phyloP scores from a whole-genome alignment of 2,329 filamentous ascomycete genomes.

The Calonectria pseudoturangicola region DNA sequence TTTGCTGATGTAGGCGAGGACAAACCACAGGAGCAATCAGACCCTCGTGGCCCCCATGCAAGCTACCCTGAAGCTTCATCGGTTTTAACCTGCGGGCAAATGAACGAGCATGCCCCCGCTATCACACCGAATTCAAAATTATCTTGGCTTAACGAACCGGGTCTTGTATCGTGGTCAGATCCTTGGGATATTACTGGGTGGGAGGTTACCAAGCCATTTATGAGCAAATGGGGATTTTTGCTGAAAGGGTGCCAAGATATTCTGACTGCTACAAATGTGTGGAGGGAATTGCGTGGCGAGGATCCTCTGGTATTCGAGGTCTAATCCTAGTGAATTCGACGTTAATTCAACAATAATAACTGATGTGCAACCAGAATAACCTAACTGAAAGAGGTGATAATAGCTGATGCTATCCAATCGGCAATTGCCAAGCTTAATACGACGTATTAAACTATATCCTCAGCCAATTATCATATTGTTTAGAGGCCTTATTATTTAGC shows the following conservation, averaged over 20 bases:
- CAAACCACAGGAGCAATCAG: background rate
- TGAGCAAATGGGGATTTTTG: slow-evolving; percentile 45
- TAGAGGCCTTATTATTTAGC: no score
- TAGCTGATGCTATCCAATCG: background rate
- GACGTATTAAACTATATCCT: no score
- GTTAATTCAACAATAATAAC: background rate
- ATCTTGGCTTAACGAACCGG: slow-evolving; percentile 26
- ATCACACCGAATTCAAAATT: background rate
- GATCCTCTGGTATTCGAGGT: slow-evolving; percentile 38
- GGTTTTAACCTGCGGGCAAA: background rate
- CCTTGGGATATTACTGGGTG: slow-evolving; percentile 46
- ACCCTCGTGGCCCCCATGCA: background rate
- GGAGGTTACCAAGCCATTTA: slow-evolving; percentile 43
- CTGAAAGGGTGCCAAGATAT: slow-evolving; percentile 42
- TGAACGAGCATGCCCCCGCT: background rate
- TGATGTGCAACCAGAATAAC: background rate
- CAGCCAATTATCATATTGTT: no score
- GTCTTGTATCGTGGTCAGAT: slow-evolving; percentile 46
- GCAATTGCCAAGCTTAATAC: background rate
- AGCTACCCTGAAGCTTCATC: background rate
- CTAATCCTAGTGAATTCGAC: background rate
- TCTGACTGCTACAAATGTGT: slow-evolving; percentile 40
- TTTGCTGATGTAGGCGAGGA: background rate
- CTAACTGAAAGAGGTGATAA: slow-evolving; percentile 3
- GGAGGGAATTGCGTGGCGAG: slow-evolving; percentile 43